A percentile compares a stretch with the other conserved stretches of the same genome.
phyloP scores from a whole-genome alignment of 2,329 filamentous ascomycete genomes.

The Scedosporium apiospermum region DNA sequence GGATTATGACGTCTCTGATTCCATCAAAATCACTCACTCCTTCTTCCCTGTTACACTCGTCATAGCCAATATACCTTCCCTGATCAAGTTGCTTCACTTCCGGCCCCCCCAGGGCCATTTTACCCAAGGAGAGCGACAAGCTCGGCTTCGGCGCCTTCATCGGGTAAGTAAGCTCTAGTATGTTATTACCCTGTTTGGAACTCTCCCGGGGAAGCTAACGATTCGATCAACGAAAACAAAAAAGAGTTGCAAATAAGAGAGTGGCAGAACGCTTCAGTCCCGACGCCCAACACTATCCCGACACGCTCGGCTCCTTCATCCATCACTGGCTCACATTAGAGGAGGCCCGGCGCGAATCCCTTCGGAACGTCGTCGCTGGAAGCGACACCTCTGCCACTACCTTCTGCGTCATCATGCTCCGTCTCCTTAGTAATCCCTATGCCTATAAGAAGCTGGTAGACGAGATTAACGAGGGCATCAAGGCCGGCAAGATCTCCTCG shows the following conservation, averaged over 20 bases:
- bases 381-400: conserved; percentile 25
- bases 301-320: conserved; percentile 33
- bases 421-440: conserved; percentile 38
- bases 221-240: conserved; percentile 9
- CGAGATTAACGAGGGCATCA: conserved; percentile 32
- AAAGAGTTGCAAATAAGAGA: conserved; percentile 31
- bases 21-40: conserved; percentile 32
- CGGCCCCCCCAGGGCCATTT: conserved; percentile 25
- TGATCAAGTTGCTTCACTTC: conserved; percentile 31
- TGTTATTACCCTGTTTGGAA: conserved; percentile 3
- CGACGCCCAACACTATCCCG: conserved; percentile 22
- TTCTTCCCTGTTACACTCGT: conserved; percentile 33
- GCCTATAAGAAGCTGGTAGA: conserved; percentile 34
- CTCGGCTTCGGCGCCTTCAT: conserved; percentile 30
- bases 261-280: conserved; percentile 34
- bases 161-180: conserved; percentile 18
- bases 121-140: conserved; percentile 30
- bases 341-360: conserved; percentile 19
- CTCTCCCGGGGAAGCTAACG: not conserved
- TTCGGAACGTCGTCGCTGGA: conserved; percentile 25
- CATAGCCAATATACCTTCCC: conserved; percentile 30
- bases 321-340: conserved; percentile 22
- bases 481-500: conserved; percentile 15
- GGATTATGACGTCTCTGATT: conserved; percentile 38
- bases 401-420: conserved; percentile 37